Evolutionary conservation across 768 basidiomycete species (phyloP).

Genomic region (Podaxis mareebaensis): DNA sequence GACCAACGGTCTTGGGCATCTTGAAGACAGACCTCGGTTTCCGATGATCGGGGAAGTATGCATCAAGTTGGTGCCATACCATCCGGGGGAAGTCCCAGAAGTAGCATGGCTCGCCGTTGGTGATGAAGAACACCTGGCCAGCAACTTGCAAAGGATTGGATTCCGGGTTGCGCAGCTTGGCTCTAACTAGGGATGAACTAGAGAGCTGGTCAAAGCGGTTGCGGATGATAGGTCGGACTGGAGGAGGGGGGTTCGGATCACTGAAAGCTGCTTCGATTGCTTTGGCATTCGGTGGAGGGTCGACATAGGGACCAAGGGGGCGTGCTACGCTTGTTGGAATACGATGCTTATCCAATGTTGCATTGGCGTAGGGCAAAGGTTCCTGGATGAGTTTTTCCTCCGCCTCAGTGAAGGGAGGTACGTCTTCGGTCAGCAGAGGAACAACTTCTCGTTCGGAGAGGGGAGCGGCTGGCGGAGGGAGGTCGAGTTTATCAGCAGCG

Average conservation of each 20-base stretch:
- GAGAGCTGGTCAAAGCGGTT: constrained; percentile 84
- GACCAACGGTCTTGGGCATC: constrained; percentile 65
- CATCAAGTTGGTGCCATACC: constrained; percentile 74
- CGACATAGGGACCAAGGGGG: constrained; percentile 81
- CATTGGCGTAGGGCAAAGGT: constrained; percentile 60
- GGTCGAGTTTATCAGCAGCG: constrained; percentile 83
- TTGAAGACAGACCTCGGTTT: constrained; percentile 37
- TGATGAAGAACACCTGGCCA: constrained; percentile 94
- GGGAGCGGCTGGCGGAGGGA: constrained; percentile 46
- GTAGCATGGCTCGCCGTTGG: constrained; percentile 93
- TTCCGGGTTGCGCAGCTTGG: constrained; percentile 44
- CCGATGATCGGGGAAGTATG: constrained; percentile 56
- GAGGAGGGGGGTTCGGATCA: constrained; percentile 38
- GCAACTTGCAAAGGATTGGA: constrained; percentile 74
- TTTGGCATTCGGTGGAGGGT: constrained; percentile 57
- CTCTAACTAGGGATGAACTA: constrained; percentile 52
- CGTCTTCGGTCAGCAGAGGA: constrained; percentile 36
- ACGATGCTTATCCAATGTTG: constrained; percentile 63
- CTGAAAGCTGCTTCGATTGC: constrained; percentile 59
- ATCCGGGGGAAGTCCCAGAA: constrained; percentile 93
- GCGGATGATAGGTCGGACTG: constrained; percentile 60
- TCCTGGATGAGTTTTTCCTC: constrained; percentile 45
- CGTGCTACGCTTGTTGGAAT: constrained; percentile 81
- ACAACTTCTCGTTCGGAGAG: constrained; percentile 35
- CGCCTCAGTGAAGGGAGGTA: constrained; percentile 40